phyloP scores from a whole-genome alignment of 2,329 filamentous ascomycete species.

The Verruconis gallopava region DNA sequence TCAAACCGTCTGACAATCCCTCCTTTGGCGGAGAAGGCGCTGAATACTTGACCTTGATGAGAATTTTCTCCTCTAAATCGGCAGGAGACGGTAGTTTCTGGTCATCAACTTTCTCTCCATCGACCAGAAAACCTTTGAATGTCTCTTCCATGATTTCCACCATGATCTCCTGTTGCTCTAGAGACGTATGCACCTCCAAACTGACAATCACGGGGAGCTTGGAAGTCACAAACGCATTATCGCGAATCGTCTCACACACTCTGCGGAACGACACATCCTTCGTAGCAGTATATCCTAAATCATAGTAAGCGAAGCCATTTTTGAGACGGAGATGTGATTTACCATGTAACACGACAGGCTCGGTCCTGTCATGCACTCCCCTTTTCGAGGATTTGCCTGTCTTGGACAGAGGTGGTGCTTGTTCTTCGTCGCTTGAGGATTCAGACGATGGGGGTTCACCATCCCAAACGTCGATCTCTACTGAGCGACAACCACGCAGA shows the following conservation, averaged over 20 bases:
- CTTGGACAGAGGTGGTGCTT: neutral
- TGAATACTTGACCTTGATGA: constrained; percentile 38
- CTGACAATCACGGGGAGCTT: constrained; percentile 78
- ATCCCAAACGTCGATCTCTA: constrained; percentile 94
- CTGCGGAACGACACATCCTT: constrained; percentile 76
- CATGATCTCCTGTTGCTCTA: constrained; percentile 80
- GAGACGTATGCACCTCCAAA: constrained; percentile 75
- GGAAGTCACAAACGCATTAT: constrained; percentile 62
- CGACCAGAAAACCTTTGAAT: constrained; percentile 62
- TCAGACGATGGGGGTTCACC: constrained; percentile 34
- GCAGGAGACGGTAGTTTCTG: constrained; percentile 53
- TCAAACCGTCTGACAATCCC: constrained; percentile 10
- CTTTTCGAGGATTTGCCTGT: neutral
- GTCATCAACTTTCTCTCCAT: constrained; percentile 20
- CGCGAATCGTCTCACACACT: constrained; percentile 67
- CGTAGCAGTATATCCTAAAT: constrained; percentile 57
- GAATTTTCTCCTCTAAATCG: constrained; percentile 64
- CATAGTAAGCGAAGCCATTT: neutral
- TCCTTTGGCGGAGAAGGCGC: constrained; percentile 14
- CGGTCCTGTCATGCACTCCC: constrained; percentile 28
- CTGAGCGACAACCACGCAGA: constrained; percentile 67
- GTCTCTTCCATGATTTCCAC: constrained; percentile 86
- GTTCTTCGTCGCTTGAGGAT: constrained; percentile 9
- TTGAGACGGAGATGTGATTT: neutral
- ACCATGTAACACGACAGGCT: constrained; percentile 75